Conservation (phyloP, 2,329 filamentous ascomycete genomes). For the Herpotrichia juniperi region DNA sequence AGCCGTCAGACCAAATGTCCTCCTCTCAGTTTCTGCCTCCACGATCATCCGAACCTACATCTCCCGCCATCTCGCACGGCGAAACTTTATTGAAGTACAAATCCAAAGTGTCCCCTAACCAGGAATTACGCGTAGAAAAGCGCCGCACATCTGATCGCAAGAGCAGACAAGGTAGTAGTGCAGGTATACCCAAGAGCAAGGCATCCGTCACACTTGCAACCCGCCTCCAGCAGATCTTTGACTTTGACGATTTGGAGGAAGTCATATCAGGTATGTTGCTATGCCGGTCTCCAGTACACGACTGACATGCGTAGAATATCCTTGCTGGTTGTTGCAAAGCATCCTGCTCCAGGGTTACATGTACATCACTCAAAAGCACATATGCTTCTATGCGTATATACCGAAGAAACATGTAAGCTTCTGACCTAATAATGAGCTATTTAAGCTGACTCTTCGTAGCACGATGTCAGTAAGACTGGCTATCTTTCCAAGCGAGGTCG, state of each 20-base stretch:
- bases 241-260: constrained; percentile 80
- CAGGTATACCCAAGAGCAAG: constrained; percentile 24
- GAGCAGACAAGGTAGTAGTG: constrained; percentile 31
- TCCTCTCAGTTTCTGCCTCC: constrained; percentile 48
- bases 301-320: constrained; percentile 69
- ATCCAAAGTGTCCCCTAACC: constrained; percentile 26
- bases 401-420: constrained; percentile 80
- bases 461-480: constrained; percentile 77
- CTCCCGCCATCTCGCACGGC: constrained; percentile 11
- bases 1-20: constrained; percentile 58
- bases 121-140: constrained; percentile 31
- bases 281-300: too few species aligned
- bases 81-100: constrained; percentile 20
- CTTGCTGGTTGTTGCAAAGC: constrained; percentile 91
- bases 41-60: constrained; percentile 26
- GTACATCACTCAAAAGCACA: constrained; percentile 91
- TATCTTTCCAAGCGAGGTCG: constrained; percentile 88
- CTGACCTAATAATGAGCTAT: not conserved
- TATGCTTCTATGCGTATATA: constrained; percentile 98
- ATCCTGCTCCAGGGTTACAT: constrained; percentile 92
- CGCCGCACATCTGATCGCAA: constrained; percentile 24
- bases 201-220: constrained; percentile 67
- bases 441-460: constrained; percentile 30
- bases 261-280: constrained; percentile 72
- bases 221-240: constrained; percentile 69